Percentiles rank a stretch among this genome's conserved stretches.
Conservation (phyloP, 1,284 basidiomycete species). For the Somion occarium region DNA sequence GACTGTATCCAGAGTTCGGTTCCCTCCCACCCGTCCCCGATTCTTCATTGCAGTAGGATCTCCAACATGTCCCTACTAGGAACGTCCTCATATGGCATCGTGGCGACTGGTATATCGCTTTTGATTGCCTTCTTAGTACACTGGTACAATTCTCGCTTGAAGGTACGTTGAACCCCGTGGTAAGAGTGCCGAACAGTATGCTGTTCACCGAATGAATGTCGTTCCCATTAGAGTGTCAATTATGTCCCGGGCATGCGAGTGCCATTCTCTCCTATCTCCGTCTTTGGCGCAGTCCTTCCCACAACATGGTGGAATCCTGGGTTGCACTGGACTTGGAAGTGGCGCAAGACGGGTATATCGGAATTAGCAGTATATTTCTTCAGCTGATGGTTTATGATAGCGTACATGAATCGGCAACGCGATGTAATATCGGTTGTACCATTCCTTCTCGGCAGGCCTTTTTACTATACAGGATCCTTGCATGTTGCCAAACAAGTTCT, state of each 20-base stretch:
- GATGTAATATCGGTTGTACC: constrained; percentile 1
- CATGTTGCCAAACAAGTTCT: constrained; percentile 1
- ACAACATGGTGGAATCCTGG: constrained; percentile 4
- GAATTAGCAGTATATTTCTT: not conserved
- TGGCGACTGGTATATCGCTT: not conserved
- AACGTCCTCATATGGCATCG: not conserved
- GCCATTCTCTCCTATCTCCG: not conserved
- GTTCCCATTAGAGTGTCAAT: not conserved
- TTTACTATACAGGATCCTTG: not conserved
- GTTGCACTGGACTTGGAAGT: constrained; percentile 1
- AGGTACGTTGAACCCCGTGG: not conserved
- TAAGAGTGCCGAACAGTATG: no score
- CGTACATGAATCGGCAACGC: not conserved
- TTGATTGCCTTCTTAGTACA: not conserved
- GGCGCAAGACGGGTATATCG: not conserved
- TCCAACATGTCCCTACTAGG: not conserved
- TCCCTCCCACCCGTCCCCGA: no score
- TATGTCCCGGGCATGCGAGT: not conserved
- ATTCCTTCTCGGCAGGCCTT: not conserved
- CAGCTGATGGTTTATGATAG: not conserved
- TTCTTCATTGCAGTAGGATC: no score
- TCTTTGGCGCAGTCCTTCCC: not conserved
- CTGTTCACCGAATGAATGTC: no score
- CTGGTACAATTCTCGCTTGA: not conserved
- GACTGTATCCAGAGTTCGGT: no score